Percentiles rank a stretch among this genome's conserved stretches.
Evolutionary conservation across 2,329 filamentous ascomycete species (phyloP).

Genomic region (Ophiostoma angusticollis): DNA sequence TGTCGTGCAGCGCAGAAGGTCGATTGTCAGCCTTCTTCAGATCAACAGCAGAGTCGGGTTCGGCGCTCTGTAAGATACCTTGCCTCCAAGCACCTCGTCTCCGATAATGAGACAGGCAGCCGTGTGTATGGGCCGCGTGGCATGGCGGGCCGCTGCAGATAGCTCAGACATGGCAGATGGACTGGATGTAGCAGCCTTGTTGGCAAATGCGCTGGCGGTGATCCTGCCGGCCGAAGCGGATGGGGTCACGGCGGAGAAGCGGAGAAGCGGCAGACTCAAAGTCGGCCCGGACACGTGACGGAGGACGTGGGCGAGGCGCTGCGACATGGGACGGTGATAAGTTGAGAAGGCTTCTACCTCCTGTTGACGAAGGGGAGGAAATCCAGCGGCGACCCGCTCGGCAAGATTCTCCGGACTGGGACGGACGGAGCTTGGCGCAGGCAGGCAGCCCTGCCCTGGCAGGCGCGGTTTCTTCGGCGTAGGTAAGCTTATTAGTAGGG

Average conservation of each 20-base stretch:
- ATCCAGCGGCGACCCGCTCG: too few relatives aligned
- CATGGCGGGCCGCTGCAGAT: slow-evolving; percentile 8
- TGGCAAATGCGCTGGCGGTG: not conserved
- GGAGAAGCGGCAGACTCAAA: slow-evolving; percentile 4
- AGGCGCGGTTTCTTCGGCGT: too few relatives aligned
- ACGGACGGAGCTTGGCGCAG: too few relatives aligned
- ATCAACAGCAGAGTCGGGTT: not conserved
- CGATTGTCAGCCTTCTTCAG: not conserved
- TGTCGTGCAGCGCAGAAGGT: too few relatives aligned
- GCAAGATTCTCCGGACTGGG: too few relatives aligned
- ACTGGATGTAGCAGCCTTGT: not conserved
- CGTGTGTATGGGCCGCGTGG: slow-evolving; percentile 55
- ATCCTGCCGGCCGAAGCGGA: not conserved
- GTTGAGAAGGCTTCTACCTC: too few relatives aligned
- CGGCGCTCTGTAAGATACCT: slow-evolving; percentile 42
- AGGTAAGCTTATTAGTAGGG: too few relatives aligned
- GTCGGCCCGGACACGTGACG: slow-evolving; percentile 9
- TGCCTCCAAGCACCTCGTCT: slow-evolving; percentile 91
- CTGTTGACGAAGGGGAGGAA: too few relatives aligned
- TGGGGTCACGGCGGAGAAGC: not conserved
- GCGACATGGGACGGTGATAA: slow-evolving; percentile 10
- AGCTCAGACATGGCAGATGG: slow-evolving; percentile 9
- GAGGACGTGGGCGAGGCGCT: slow-evolving; percentile 9
- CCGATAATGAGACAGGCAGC: slow-evolving; percentile 90
- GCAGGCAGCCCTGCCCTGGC: too few relatives aligned